Percentiles rank a stretch among this genome's conserved stretches.
phyloP scores from a whole-genome alignment of 139 green algal species.

The Mychonastes homosphaera region DNA sequence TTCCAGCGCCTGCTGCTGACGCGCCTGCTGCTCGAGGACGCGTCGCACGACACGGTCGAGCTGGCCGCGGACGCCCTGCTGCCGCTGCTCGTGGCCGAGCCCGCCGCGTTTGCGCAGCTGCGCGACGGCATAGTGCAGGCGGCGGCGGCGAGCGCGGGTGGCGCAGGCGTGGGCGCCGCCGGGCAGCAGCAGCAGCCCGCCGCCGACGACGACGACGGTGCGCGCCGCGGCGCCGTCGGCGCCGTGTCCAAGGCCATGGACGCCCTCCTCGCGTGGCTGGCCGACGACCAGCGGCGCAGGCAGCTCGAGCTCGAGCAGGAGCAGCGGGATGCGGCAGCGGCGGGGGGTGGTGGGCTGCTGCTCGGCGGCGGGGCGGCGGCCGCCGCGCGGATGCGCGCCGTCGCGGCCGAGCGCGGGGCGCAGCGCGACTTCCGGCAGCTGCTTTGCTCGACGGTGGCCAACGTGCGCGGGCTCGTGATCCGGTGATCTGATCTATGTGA shows the following conservation, averaged over 20 bases:
- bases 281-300: conserved; percentile 2
- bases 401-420: no score
- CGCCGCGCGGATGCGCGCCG: no score
- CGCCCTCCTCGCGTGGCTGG: conserved; percentile 9
- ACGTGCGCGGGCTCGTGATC: conserved; percentile 7
- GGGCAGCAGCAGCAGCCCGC: no score
- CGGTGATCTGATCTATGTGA: no score
- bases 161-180: no score
- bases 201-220: no score
- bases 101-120: conserved; percentile 25
- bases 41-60: conserved; percentile 37
- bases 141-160: neutral
- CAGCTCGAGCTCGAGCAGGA: neutral
- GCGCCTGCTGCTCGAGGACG: conserved; percentile 41
- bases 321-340: neutral
- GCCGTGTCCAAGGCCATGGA: conserved; percentile 1
- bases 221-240: neutral
- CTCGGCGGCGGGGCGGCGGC: no score
- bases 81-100: conserved; percentile 47
- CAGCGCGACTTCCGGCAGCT: conserved; percentile 12
- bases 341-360: no score
- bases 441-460: conserved; percentile 14
- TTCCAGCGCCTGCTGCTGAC: conserved; percentile 36
- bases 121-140: conserved; percentile 6
- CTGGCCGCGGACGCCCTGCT: conserved; percentile 54